These are phyloP conservation scores for Pseudozyma hubeiensis DNA, from an alignment of 1,284 basidiomycete genomes.

Conservation along the genomic window DNA sequence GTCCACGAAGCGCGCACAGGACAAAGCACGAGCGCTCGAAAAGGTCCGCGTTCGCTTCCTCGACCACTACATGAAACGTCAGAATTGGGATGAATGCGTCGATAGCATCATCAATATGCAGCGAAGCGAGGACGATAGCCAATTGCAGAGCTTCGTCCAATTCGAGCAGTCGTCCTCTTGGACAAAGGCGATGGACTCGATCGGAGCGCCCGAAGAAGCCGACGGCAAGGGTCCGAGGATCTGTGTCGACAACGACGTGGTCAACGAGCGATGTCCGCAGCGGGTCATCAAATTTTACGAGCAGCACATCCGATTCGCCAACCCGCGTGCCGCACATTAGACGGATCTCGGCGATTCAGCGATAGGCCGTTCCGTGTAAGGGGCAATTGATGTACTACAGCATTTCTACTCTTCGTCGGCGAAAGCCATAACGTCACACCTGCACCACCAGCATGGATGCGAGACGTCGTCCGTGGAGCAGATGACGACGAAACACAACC, in stretches of 20 bases:
- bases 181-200: slow-evolving; percentile 11
- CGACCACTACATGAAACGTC: slow-evolving; percentile 16
- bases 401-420: too few species aligned
- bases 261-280: slow-evolving; percentile 47
- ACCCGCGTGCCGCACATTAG: slow-evolving; percentile 10
- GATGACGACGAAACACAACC: too few species aligned
- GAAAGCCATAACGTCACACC: too few species aligned
- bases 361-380: too few species aligned
- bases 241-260: slow-evolving; percentile 37
- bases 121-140: slow-evolving; percentile 23
- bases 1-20: neutral
- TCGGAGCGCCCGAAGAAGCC: slow-evolving; percentile 7
- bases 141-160: slow-evolving; percentile 32
- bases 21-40: slow-evolving; percentile 12
- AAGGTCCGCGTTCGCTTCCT: slow-evolving; percentile 25
- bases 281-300: slow-evolving; percentile 54
- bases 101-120: slow-evolving; percentile 39
- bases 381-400: too few species aligned
- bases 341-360: too few species aligned
- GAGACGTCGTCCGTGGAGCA: too few species aligned
- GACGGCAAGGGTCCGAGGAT: slow-evolving; percentile 17
- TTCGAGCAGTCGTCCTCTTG: slow-evolving; percentile 17
- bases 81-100: slow-evolving; percentile 39
- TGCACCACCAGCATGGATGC: too few species aligned
- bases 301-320: slow-evolving; percentile 41